phyloP scores from a whole-genome alignment of 441 rosid species.

The Arabidopsis lyrata region DNA sequence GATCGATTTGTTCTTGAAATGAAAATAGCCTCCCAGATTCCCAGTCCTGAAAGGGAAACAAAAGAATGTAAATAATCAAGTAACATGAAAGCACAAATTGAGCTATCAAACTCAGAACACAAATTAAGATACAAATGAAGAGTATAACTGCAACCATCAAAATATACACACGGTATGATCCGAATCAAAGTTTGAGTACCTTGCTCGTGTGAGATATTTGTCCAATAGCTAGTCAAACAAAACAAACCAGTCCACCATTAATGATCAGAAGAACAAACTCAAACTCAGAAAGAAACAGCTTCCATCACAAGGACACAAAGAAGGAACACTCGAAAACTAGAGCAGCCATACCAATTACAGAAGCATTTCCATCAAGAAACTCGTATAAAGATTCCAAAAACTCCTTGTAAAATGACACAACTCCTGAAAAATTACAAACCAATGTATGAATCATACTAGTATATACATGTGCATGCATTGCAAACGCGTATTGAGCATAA shows the following conservation, averaged over 20 bases:
- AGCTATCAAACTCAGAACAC: too few relatives aligned
- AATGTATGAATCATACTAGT: not conserved
- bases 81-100: too few relatives aligned
- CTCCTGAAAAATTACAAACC: constrained; percentile 52
- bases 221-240: constrained; percentile 67
- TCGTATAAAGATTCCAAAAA: constrained; percentile 73
- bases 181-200: constrained; percentile 50
- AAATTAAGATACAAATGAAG: not conserved
- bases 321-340: not conserved
- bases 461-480: not conserved
- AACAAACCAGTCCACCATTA: constrained; percentile 17
- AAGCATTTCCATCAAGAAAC: constrained; percentile 64
- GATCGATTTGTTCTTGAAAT: constrained; percentile 80
- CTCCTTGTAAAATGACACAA: constrained; percentile 74
- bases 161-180: not conserved
- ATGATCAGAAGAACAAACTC: constrained; percentile 16
- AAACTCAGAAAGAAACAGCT: constrained; percentile 1
- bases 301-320: not conserved
- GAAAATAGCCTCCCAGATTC: constrained; percentile 71
- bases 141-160: not conserved
- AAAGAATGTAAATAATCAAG: constrained; percentile 8
- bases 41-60: constrained; percentile 59
- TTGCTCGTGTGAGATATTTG: constrained; percentile 70
- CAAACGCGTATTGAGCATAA: not conserved
- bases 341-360: constrained; percentile 57